A percentile compares a stretch with the other conserved stretches of the same genome.
Evolutionary conservation across 2,329 filamentous ascomycete species (phyloP).

Genomic region (Colletotrichum endophyticum): DNA sequence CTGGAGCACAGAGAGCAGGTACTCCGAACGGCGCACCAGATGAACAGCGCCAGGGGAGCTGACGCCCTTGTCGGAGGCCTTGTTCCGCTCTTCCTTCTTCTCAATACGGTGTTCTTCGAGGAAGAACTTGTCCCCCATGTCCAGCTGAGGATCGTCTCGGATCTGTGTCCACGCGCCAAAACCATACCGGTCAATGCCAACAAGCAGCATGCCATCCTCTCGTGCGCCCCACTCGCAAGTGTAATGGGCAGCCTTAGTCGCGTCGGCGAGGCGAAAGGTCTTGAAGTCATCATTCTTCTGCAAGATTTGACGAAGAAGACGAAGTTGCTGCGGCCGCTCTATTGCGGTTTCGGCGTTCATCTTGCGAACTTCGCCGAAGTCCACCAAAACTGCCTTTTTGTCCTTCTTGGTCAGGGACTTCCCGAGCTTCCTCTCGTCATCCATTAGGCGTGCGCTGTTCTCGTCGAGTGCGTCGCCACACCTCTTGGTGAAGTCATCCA

Average conservation of each 20-base stretch:
- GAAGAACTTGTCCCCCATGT: conserved; percentile 89
- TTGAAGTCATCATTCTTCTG: conserved; percentile 70
- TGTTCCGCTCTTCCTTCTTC: conserved; percentile 90
- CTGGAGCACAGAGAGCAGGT: conserved; percentile 91
- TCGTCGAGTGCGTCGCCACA: conserved; percentile 65
- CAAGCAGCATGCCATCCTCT: conserved; percentile 95
- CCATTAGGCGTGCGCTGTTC: conserved; percentile 74
- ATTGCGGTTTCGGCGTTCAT: conserved; percentile 95
- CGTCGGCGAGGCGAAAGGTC: conserved; percentile 87
- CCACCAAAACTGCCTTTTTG: conserved; percentile 94
- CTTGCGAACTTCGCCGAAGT: conserved; percentile 91
- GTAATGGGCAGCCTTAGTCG: conserved; percentile 90
- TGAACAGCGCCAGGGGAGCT: conserved; percentile 98
- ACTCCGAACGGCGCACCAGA: conserved; percentile 91
- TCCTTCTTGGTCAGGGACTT: conserved; percentile 95
- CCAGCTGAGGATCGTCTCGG: conserved; percentile 86
- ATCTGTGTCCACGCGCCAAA: conserved; percentile 97
- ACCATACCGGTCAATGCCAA: conserved; percentile 91
- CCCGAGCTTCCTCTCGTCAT: conserved; percentile 81
- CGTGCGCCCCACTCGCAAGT: conserved; percentile 89
- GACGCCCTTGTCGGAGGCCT: conserved; percentile 77
- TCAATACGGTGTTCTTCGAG: conserved; percentile 98
- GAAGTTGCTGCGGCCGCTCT: conserved; percentile 88
- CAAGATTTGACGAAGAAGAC: conserved; percentile 78
- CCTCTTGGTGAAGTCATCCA: conserved; percentile 73